Evolutionary conservation across 2,329 filamentous ascomycete species (phyloP).

Genomic region (Magnaporthiopsis rhizophila): DNA sequence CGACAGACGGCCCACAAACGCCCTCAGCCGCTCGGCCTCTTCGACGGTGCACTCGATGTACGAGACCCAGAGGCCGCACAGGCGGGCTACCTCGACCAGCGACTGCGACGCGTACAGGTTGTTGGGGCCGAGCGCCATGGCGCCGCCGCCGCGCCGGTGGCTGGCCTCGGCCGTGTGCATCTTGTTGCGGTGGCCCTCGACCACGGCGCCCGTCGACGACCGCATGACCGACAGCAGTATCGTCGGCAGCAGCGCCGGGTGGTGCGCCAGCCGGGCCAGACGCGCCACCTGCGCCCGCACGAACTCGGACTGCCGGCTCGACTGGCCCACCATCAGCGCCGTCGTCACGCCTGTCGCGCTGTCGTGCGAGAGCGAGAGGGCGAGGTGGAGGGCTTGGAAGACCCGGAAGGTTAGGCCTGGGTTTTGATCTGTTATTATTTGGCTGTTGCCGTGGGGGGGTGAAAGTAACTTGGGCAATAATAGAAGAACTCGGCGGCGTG

Average conservation of each 20-base stretch:
- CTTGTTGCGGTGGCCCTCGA: not conserved
- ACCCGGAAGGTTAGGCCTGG: not conserved
- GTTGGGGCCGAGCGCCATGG: not conserved
- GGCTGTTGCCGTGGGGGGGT: too few species aligned
- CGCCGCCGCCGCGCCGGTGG: not conserved
- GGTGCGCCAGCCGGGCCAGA: conserved; percentile 2
- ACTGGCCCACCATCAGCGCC: conserved; percentile 1
- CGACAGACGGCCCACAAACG: not conserved
- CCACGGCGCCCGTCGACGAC: not conserved
- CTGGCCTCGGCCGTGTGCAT: not conserved
- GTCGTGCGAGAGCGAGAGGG: conserved; percentile 2
- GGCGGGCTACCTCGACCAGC: not conserved
- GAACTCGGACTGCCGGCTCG: conserved; percentile 1
- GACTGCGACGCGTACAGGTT: not conserved
- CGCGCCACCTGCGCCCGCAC: not conserved
- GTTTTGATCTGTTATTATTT: too few species aligned
- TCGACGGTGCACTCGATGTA: not conserved
- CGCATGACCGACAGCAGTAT: not conserved
- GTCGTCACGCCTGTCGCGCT: not conserved
- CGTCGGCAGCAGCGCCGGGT: conserved; percentile 2
- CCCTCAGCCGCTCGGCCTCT: not conserved
- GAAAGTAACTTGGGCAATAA: too few species aligned
- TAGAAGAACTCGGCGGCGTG: too few species aligned
- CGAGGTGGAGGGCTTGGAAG: not conserved
- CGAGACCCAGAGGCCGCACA: not conserved